These are phyloP conservation scores for Actinidia arguta DNA, from an alignment of 179 eudicot genomes.

Conservation along the genomic window DNA sequence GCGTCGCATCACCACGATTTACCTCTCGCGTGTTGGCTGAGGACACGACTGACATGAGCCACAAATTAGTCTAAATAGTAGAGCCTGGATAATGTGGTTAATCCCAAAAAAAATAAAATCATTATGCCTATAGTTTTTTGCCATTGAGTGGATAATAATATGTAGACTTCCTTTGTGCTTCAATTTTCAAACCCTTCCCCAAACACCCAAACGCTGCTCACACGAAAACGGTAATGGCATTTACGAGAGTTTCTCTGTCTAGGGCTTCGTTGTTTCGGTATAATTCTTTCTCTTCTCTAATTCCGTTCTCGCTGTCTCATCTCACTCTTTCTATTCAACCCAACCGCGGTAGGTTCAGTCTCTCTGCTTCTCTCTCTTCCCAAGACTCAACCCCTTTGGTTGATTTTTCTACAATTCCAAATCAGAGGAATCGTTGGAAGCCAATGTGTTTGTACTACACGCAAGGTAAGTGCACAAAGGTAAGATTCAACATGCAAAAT, in stretches of 20 bases:
- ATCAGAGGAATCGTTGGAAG: constrained; percentile 58
- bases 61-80: no score
- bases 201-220: neutral
- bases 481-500: constrained; percentile 22
- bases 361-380: constrained; percentile 45
- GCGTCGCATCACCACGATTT: no score
- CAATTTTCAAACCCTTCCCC: neutral
- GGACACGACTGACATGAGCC: no score
- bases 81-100: no score
- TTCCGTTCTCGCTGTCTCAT: constrained; percentile 14
- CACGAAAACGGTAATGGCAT: constrained; percentile 20
- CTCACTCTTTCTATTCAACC: constrained; percentile 16
- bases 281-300: constrained; percentile 8
- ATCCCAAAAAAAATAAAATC: no score
- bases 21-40: no score
- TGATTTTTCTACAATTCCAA: constrained; percentile 15
- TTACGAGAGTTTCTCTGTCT: constrained; percentile 23
- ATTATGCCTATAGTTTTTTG: no score
- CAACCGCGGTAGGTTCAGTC: constrained; percentile 8
- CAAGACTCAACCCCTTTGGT: constrained; percentile 29
- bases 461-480: no score
- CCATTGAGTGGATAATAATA: no score
- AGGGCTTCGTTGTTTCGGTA: constrained; percentile 28
- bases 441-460: constrained; percentile 88
- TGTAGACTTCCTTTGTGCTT: no score